Base-by-base conservation (phyloP, 768 basidiomycete genomes). In the Obba rivulosa region DNA sequence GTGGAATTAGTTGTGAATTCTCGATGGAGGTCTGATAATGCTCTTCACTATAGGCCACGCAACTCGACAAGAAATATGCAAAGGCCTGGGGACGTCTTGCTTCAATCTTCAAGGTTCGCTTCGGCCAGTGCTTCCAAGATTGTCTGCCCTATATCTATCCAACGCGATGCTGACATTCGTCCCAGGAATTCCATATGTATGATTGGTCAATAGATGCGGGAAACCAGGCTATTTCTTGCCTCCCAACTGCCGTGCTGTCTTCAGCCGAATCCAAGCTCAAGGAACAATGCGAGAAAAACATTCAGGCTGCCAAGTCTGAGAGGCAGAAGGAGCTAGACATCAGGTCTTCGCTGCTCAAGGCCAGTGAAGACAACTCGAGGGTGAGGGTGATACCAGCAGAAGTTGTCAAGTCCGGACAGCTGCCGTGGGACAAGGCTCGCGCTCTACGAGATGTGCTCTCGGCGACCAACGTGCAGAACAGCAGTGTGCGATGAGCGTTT, bases 211-310 rank as follows among this genome's bases (percentile, higher is more conserved):
- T 60, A 9, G n/a, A 36, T 3, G 23, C 47, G 1, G 62, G 49
- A 57, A 51, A 67, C 34, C 62, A 55, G 8, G 74, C 69, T 0
- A 40, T 72, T 3, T 40, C 52, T 1, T 64, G 61, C 22, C 60
- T 74, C 3, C 53, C 64, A 0, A 49, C 46, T 5, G 59, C 64
- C 9, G 57, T 59, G 34, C 63, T 69, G 1, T 63, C 60, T 5
- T 50, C 59, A 2, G 54, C 58, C 1, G 64, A 76, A 24, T 51
- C 61, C 51, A 60, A 55, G 31, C 69, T 73, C 40, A 67, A 65
- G 41, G 52, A 55, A 2, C 69, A 73, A 51, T 73, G 52, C 52
- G 1, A 21, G 17, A 10, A 34, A 28, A 20, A 24, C 45, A 16
- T 5, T 38, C 21, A 2, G 28, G 11, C 10, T 16, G 2, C 13